Conservation (phyloP, 176 grass and related monocot species). For the Elaeis guineensis region DNA sequence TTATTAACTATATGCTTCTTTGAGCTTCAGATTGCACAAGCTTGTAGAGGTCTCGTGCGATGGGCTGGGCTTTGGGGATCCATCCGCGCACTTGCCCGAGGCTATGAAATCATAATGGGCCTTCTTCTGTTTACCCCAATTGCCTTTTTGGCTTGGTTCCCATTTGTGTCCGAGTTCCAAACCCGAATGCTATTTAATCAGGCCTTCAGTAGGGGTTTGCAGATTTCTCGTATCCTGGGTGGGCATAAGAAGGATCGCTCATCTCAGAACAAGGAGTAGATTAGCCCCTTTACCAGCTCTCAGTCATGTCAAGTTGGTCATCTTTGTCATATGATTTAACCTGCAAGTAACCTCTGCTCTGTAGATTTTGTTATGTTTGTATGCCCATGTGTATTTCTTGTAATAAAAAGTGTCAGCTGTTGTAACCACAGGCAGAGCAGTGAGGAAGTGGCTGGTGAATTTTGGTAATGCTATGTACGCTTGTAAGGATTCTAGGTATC, state of each 20-base stretch:
- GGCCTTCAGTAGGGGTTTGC: conserved; percentile 81
- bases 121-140: conserved; percentile 61
- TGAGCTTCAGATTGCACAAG: conserved; percentile 66
- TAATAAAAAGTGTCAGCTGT: too few species aligned
- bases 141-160: conserved; percentile 76
- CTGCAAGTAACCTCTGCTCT: too few species aligned
- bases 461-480: too few species aligned
- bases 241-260: conserved; percentile 56
- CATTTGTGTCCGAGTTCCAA: conserved; percentile 82
- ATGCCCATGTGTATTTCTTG: too few species aligned
- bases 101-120: conserved; percentile 74
- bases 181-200: conserved; percentile 94
- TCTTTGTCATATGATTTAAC: too few species aligned
- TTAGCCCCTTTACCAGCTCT: too few species aligned
- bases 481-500: too few species aligned
- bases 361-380: too few species aligned
- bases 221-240: conserved; percentile 93
- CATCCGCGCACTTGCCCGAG: conserved; percentile 68
- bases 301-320: too few species aligned
- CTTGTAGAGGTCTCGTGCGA: conserved; percentile 40
- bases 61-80: conserved; percentile 57
- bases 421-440: too few species aligned
- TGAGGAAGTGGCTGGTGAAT: too few species aligned
- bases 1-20: neutral
- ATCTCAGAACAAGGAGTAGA: conserved; percentile 52